phyloP scores from a whole-genome alignment of 257 asterid species.

The Solanum virginianum region DNA sequence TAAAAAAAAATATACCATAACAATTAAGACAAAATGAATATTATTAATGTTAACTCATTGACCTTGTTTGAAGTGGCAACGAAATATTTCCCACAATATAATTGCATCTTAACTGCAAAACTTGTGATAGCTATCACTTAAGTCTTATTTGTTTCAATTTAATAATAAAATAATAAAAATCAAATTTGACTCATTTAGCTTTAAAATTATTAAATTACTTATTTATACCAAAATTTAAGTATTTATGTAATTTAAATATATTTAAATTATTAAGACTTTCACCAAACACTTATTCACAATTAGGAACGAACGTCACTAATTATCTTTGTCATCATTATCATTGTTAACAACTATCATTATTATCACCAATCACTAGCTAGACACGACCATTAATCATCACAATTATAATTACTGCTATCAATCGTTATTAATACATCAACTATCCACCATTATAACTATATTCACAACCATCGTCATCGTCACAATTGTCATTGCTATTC shows the following conservation, averaged over 20 bases:
- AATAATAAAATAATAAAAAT: no score
- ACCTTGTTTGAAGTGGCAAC: background rate
- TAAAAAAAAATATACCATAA: no score
- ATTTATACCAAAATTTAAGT: background rate
- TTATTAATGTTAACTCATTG: background rate
- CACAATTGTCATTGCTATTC: background rate
- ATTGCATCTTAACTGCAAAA: background rate
- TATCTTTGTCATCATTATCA: fast-evolving
- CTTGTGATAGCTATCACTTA: background rate
- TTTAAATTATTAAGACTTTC: background rate
- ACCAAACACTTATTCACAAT: background rate
- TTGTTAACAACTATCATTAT: background rate
- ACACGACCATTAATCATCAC: background rate
- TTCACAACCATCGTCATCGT: background rate
- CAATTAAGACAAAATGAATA: no score
- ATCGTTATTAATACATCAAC: no score
- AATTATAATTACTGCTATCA: no score
- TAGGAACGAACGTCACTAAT: fast-evolving
- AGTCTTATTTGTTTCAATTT: background rate
- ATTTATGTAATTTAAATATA: background rate
- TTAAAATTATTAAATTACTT: background rate
- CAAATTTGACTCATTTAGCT: no score
- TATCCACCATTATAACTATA: background rate
- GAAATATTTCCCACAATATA: background rate
- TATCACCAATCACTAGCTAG: background rate